Base-by-base conservation (phyloP, 306 rosid species). In the Prunus armeniaca region DNA sequence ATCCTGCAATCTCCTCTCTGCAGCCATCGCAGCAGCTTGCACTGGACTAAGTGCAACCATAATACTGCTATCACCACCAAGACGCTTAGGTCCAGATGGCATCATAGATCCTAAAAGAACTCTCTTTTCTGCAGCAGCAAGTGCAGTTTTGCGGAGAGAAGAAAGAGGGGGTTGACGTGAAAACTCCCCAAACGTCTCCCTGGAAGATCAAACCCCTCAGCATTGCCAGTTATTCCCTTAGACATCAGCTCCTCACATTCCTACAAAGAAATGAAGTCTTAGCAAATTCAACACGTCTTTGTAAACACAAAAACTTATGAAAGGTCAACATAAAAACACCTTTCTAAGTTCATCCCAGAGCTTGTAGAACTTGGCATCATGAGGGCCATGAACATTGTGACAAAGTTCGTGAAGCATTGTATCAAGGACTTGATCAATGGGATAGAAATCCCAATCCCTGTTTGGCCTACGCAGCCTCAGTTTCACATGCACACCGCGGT, bases 21-120 rank as follows among this genome's bases (percentile, higher is more conserved):
- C 96, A 77, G 97, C 98, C 97, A 95, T 95, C 32, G 93, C 98
- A 76, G 98, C 98, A 57, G 98, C 98, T 89, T 92, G 98, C 57
- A 83, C 81, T 9, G 97, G 98, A 84, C 86, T 95, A 65, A 95
- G 92, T 54, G 91, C 93, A 61, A 41, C 74, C 97, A 87, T 95
- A 74, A 90, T 89, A 76, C 77, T 41, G 66, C 87, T 88, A 85
- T 90, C 96, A 73, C 98, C 97, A 57, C 97, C 98, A 67, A 95
- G 87, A 45, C 98, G 96, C 34, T 79, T 92, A 17, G 96, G 96
- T 67, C 98, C 96, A 80, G 96, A 88, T 28, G 96, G 96, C 70
- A 92, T 89, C 71, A 91, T 88, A 74, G 93, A 85, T 24, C 85
- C 88, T 85, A 86, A 58, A 38, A 71, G 89, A 27, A 73, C 79